These are phyloP conservation scores for Tolypocladium guangdongense DNA, from an alignment of 2,329 filamentous ascomycete species.

Conservation along the genomic window DNA sequence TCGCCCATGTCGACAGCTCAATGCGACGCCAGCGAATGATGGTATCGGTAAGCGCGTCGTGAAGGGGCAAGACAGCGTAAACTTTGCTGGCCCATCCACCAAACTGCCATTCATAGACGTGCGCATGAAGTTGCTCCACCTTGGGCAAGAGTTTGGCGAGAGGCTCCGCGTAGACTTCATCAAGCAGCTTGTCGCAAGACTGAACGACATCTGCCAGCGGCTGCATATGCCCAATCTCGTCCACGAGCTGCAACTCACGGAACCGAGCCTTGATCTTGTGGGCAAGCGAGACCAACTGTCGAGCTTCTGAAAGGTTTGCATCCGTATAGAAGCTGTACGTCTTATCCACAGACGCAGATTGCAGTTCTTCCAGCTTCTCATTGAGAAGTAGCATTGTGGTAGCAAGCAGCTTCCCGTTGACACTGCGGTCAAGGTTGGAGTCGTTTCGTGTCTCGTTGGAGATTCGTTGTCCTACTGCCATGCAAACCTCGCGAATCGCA, in stretches of 20 bases:
- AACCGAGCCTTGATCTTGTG: conserved; percentile 63
- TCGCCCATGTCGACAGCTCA: conserved; percentile 86
- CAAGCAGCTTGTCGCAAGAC: conserved; percentile 64
- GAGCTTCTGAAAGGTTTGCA: conserved; percentile 63
- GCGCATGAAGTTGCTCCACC: conserved; percentile 75
- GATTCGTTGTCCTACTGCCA: conserved; percentile 29
- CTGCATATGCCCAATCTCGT: conserved; percentile 62
- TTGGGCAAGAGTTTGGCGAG: conserved; percentile 77
- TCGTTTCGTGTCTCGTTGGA: conserved; percentile 15
- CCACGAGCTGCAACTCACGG: conserved; percentile 52
- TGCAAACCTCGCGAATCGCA: conserved; percentile 34
- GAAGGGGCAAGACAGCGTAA: conserved; percentile 57
- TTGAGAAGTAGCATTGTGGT: conserved; percentile 55
- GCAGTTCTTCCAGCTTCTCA: conserved; percentile 39
- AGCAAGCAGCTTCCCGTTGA: conserved; percentile 50
- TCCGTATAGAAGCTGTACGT: conserved; percentile 85
- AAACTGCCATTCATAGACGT: conserved; percentile 88
- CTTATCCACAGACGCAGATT: conserved; percentile 24
- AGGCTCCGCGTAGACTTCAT: conserved; percentile 69
- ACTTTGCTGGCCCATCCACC: conserved; percentile 73
- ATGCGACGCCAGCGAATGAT: conserved; percentile 85
- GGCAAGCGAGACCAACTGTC: conserved; percentile 59
- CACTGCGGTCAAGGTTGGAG: conserved; percentile 19
- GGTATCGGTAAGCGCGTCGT: conserved; percentile 67
- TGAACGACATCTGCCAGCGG: conserved; percentile 66